Conservation (phyloP, 768 basidiomycete species). For the Tylopilus vinaceipallidus region DNA sequence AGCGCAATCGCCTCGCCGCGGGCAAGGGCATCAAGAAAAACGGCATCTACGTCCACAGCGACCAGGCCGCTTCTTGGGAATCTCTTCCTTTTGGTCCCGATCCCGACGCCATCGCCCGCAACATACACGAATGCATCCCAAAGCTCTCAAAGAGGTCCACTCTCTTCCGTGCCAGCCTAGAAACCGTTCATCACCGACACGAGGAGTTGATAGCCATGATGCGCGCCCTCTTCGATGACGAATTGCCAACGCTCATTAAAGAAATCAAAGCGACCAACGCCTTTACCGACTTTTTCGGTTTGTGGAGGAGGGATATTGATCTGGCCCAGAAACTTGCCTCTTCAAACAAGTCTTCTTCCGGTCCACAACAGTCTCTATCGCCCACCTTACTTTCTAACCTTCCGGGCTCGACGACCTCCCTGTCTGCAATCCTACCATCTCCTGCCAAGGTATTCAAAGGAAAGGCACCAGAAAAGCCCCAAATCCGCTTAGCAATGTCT, state of each 20-base stretch:
- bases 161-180: slow-evolving; percentile 68
- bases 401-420: slow-evolving; percentile 34
- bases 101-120: slow-evolving; percentile 66
- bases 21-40: slow-evolving; percentile 77
- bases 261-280: slow-evolving; percentile 59
- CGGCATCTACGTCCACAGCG: slow-evolving; percentile 65
- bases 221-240: slow-evolving; percentile 53
- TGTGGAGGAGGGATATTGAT: slow-evolving; percentile 74
- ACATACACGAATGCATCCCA: slow-evolving; percentile 67
- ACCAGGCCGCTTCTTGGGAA: slow-evolving; percentile 80
- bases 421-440: slow-evolving; percentile 7
- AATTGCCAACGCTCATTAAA: slow-evolving; percentile 61
- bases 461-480: slow-evolving; percentile 8
- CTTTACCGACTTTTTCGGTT: slow-evolving; percentile 75
- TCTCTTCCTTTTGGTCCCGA: slow-evolving; percentile 84
- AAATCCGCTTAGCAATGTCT: neutral
- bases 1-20: slow-evolving; percentile 61
- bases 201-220: slow-evolving; percentile 60
- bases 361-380: slow-evolving; percentile 44
- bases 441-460: slow-evolving; percentile 14
- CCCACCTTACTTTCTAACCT: slow-evolving; percentile 59
- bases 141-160: slow-evolving; percentile 68
- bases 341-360: slow-evolving; percentile 17
- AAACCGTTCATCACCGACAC: slow-evolving; percentile 61
- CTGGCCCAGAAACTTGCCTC: slow-evolving; percentile 42